Conservation (phyloP, 2,329 filamentous ascomycete genomes). For the Cladobotryum mycophilum region DNA sequence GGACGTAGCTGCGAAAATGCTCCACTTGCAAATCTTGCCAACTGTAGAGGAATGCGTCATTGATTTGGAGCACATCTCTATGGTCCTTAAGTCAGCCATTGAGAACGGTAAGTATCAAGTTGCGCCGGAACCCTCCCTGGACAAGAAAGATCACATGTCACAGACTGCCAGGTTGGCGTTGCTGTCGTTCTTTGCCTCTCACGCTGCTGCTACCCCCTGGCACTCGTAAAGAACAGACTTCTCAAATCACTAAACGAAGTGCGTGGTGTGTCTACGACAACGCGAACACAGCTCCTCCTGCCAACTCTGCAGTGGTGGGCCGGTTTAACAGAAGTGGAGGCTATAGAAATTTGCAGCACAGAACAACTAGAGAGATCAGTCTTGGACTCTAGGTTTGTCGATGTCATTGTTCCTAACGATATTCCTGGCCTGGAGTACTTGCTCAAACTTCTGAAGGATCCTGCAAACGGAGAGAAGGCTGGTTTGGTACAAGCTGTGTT, state of each 20-base stretch:
- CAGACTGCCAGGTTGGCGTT: conserved; percentile 59
- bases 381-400: conserved; percentile 41
- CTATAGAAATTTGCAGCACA: conserved; percentile 33
- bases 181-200: conserved; percentile 66
- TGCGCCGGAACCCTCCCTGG: conserved; percentile 31
- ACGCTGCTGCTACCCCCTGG: conserved; percentile 60
- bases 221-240: conserved; percentile 63
- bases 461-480: conserved; percentile 31
- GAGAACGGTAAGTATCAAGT: conserved; percentile 35
- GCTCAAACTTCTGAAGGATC: conserved; percentile 41
- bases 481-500: conserved; percentile 62
- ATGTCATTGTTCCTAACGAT: conserved; percentile 50
- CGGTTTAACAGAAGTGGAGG: conserved; percentile 44
- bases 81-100: conserved; percentile 45
- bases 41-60: conserved; percentile 80
- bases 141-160: conserved; percentile 49
- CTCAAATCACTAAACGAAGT: conserved; percentile 67
- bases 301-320: conserved; percentile 68
- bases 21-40: conserved; percentile 64
- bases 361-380: conserved; percentile 37
- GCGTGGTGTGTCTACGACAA: conserved; percentile 62
- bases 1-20: conserved; percentile 53
- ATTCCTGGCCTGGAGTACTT: conserved; percentile 44
- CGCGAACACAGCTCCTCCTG: conserved; percentile 69
- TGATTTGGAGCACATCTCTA: conserved; percentile 64